These are phyloP conservation scores for Suillus plorans DNA, from an alignment of 768 basidiomycete species.

Conservation along the genomic window DNA sequence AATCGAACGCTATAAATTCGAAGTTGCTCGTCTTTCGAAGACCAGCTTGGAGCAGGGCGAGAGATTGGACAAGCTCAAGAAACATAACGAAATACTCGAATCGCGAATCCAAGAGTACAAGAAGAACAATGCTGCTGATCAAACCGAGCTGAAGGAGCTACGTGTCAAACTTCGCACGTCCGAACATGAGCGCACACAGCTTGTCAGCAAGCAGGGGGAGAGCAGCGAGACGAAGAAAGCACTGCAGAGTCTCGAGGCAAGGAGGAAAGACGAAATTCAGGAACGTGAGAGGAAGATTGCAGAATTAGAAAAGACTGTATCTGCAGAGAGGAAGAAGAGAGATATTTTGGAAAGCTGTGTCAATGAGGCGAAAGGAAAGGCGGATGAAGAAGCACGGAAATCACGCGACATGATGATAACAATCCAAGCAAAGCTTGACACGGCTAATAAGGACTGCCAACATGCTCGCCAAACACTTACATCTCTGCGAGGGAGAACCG, in stretches of 20 bases:
- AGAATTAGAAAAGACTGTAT: conserved; percentile 55
- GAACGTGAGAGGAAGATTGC: conserved; percentile 53
- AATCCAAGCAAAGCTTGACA: conserved; percentile 38
- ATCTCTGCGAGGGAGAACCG: conserved; percentile 30
- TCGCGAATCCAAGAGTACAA: conserved; percentile 62
- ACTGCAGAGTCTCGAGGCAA: conserved; percentile 47
- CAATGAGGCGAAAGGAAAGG: conserved; percentile 42
- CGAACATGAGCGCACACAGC: conserved; percentile 57
- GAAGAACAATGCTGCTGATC: conserved; percentile 46
- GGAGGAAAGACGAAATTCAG: conserved; percentile 52
- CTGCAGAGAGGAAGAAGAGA: conserved; percentile 49
- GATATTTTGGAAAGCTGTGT: conserved; percentile 46
- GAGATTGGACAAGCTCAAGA: conserved; percentile 60
- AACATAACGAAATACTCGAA: conserved; percentile 57
- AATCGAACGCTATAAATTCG: conserved; percentile 57
- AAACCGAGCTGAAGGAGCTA: conserved; percentile 63
- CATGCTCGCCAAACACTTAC: conserved; percentile 33
- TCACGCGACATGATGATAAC: conserved; percentile 33
- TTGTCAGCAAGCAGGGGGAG: conserved; percentile 53
- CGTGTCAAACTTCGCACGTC: conserved; percentile 54
- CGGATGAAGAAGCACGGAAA: conserved; percentile 39
- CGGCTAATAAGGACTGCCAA: conserved; percentile 36
- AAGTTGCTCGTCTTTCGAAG: conserved; percentile 51
- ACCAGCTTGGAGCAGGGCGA: conserved; percentile 49
- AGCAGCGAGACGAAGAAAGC: conserved; percentile 49